phyloP scores from a whole-genome alignment of 495 filamentous ascomycete genomes.

The Hyaloscypha finlandica region DNA sequence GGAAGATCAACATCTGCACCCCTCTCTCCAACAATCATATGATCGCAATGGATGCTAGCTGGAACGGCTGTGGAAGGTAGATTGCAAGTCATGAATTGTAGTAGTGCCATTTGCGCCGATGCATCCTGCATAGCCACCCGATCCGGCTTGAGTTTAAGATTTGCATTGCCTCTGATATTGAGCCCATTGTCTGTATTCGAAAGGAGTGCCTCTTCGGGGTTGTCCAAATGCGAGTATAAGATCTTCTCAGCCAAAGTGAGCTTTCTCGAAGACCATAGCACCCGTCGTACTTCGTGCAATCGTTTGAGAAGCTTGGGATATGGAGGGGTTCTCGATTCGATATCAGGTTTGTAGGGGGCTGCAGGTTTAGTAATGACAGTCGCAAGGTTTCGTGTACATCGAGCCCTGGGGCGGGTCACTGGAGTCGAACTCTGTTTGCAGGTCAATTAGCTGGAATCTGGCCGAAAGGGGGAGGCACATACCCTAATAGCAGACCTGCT shows the following conservation, averaged over 20 bases:
- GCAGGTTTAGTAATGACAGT: conserved; percentile 24
- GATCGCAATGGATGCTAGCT: conserved; percentile 97
- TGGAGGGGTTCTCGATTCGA: conserved; percentile 41
- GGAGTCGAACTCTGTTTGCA: conserved; percentile 25
- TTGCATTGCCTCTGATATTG: conserved; percentile 81
- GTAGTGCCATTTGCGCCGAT: conserved; percentile 94
- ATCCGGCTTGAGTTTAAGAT: conserved; percentile 96
- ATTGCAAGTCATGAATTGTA: conserved; percentile 98
- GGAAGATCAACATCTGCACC: conserved; percentile 89
- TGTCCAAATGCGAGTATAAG: conserved; percentile 91
- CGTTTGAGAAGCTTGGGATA: conserved; percentile 62
- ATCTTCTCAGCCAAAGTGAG: conserved; percentile 97
- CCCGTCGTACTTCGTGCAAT: conserved; percentile 65
- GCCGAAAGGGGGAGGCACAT: background rate
- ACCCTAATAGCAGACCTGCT: conserved; percentile 34
- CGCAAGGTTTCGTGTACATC: conserved; percentile 29
- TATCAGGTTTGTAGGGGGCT: conserved; percentile 29
- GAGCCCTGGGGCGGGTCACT: conserved; percentile 8
- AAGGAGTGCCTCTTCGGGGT: conserved; percentile 80
- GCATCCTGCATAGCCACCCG: conserved; percentile 99
- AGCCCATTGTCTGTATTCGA: conserved; percentile 78
- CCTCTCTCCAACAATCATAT: conserved; percentile 94
- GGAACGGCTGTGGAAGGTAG: conserved; percentile 91
- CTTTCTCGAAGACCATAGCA: conserved; percentile 64
- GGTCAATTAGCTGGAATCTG: conserved; percentile 17